phyloP scores from a whole-genome alignment of 1,284 basidiomycete species.

The Apiotrichum brassicae region DNA sequence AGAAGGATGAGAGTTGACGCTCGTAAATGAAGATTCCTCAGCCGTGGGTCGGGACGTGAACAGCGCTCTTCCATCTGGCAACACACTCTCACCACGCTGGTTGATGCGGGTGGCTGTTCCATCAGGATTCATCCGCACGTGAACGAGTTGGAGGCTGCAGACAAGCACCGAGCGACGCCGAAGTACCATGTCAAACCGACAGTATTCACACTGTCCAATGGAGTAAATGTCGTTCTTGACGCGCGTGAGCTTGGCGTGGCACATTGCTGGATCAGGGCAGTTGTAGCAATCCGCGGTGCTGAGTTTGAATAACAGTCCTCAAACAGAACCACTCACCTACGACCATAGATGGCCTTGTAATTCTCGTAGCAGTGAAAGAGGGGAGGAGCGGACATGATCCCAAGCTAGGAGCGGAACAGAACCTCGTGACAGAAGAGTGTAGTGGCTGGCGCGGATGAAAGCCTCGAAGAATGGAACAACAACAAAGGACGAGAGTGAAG shows the following conservation, averaged over 20 bases:
- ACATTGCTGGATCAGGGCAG: not conserved
- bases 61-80: not conserved
- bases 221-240: not conserved
- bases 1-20: no score
- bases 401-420: not conserved
- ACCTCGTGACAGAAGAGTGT: no score
- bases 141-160: not conserved
- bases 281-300: not conserved
- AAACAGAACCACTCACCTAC: not conserved
- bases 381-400: not conserved
- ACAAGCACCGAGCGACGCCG: not conserved
- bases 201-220: not conserved
- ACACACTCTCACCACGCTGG: not conserved
- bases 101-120: not conserved
- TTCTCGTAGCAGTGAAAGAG: slow-evolving; percentile 2
- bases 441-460: no score
- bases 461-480: no score
- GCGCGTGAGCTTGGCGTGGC: slow-evolving; percentile 1
- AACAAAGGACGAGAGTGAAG: no score
- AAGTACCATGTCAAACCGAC: not conserved
- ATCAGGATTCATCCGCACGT: not conserved
- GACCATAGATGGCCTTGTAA: not conserved
- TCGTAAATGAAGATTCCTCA: no score
- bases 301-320: not conserved
- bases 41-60: not conserved